A percentile compares a stretch with the other conserved stretches of the same genome.
Evolutionary conservation across 1,284 basidiomycete genomes (phyloP).

Genomic region (Ustilago curta): DNA sequence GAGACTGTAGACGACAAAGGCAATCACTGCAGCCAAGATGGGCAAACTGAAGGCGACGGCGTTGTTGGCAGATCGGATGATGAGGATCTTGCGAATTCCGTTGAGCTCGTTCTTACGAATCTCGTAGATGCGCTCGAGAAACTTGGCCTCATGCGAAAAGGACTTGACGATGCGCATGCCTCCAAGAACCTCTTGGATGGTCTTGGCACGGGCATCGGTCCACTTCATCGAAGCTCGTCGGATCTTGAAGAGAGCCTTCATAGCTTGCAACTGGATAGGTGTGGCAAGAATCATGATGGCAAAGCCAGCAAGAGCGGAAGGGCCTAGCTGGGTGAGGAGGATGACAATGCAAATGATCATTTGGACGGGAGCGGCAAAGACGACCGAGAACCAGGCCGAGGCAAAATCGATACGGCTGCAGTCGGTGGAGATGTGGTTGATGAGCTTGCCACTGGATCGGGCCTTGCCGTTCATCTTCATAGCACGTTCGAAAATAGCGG

Average conservation of each 20-base stretch:
- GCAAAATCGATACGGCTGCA: slow-evolving; percentile 91
- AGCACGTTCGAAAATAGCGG: slow-evolving; percentile 85
- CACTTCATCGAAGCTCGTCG: slow-evolving; percentile 85
- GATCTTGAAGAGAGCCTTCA: slow-evolving; percentile 80
- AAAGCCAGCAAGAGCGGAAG: slow-evolving; percentile 84
- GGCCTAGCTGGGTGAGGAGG: slow-evolving; percentile 81
- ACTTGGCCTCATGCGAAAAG: slow-evolving; percentile 63
- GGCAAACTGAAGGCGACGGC: slow-evolving; percentile 79
- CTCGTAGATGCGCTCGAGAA: slow-evolving; percentile 76
- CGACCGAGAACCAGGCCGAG: slow-evolving; percentile 81
- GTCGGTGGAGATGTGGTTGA: slow-evolving; percentile 94
- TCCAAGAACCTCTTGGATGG: slow-evolving; percentile 66
- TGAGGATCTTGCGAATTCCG: slow-evolving; percentile 80
- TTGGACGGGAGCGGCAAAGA: slow-evolving; percentile 77
- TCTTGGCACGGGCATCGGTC: slow-evolving; percentile 77
- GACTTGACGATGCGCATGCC: slow-evolving; percentile 69
- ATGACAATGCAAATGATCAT: slow-evolving; percentile 72
- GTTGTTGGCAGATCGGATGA: slow-evolving; percentile 80
- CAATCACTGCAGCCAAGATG: slow-evolving; percentile 82
- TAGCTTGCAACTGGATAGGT: slow-evolving; percentile 78
- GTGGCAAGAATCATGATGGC: slow-evolving; percentile 77
- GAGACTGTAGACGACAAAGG: slow-evolving; percentile 84
- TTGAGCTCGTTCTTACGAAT: slow-evolving; percentile 82
- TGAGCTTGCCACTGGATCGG: slow-evolving; percentile 84
- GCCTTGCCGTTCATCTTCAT: slow-evolving; percentile 83